Conservation (phyloP, 495 filamentous ascomycete genomes). For the Sordaria brevicollis region DNA sequence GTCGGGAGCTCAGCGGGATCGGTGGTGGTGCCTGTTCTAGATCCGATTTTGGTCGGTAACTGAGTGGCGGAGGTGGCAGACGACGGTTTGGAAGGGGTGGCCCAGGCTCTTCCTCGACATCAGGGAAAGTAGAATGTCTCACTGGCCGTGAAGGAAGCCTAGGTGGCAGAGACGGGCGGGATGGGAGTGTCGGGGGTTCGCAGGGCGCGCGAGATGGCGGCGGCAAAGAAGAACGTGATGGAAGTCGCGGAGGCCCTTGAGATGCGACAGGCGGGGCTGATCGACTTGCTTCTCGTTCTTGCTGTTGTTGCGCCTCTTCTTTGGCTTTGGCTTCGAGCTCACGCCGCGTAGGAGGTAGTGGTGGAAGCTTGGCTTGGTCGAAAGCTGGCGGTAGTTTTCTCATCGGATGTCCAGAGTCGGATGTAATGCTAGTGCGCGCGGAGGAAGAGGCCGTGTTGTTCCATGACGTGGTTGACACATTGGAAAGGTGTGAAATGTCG, state of each 20-base stretch:
- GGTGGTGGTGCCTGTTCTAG: slow-evolving; percentile 29
- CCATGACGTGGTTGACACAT: slow-evolving; percentile 31
- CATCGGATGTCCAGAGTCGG: slow-evolving; percentile 15
- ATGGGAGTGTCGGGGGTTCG: slow-evolving; percentile 15
- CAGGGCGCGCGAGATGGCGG: neutral
- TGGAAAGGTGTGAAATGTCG: slow-evolving; percentile 33
- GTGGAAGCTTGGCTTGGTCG: slow-evolving; percentile 40
- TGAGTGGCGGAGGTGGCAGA: slow-evolving; percentile 29
- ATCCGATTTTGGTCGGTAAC: slow-evolving; percentile 12
- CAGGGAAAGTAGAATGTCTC: slow-evolving; percentile 9
- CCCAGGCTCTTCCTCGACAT: slow-evolving; percentile 6
- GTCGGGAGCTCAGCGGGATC: slow-evolving; percentile 36
- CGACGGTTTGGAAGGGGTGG: slow-evolving; percentile 25
- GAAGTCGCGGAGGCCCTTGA: neutral
- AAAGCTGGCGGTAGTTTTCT: slow-evolving; percentile 39
- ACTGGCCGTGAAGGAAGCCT: slow-evolving; percentile 30
- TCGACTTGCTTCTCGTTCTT: slow-evolving; percentile 10
- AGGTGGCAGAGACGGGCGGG: slow-evolving; percentile 24
- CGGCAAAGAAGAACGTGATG: slow-evolving; percentile 5
- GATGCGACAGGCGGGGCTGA: neutral
- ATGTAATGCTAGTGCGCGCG: slow-evolving; percentile 13
- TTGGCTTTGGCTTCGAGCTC: slow-evolving; percentile 36
- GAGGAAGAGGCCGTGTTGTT: slow-evolving; percentile 19
- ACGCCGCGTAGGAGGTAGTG: slow-evolving; percentile 34
- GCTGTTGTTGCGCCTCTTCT: slow-evolving; percentile 13